Evolutionary conservation across 106 monocot species (phyloP).

Genomic region (Triglochin maritima): DNA sequence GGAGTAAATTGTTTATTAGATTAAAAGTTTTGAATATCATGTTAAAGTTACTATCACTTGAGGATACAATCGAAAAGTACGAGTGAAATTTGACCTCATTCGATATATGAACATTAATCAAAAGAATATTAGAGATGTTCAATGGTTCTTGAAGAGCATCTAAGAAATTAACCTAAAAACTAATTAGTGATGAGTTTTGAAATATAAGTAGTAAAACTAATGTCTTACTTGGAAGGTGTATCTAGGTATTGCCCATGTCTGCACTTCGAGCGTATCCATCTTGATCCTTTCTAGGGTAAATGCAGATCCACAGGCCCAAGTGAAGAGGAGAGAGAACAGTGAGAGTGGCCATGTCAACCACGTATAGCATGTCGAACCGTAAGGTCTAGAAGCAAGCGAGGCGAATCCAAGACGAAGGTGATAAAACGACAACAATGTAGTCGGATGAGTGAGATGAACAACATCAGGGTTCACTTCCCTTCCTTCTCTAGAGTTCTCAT

Average conservation of each 20-base stretch:
- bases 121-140: no score
- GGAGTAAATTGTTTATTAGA: no score
- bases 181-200: neutral
- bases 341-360: slow-evolving; percentile 13
- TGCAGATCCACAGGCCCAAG: slow-evolving; percentile 3
- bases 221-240: slow-evolving; percentile 9
- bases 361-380: neutral
- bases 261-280: slow-evolving; percentile 4
- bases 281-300: slow-evolving; percentile 9
- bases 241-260: slow-evolving; percentile 17
- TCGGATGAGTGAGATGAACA: slow-evolving; percentile 59
- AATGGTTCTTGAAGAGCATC: no score
- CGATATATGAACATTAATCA: no score
- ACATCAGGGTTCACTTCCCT: slow-evolving; percentile 27
- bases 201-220: neutral
- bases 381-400: slow-evolving; percentile 47
- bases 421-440: slow-evolving; percentile 41
- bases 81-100: no score
- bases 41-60: no score
- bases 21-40: no score
- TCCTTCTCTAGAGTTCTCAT: slow-evolving; percentile 32
- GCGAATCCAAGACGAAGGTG: slow-evolving; percentile 47
- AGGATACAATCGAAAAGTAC: no score
- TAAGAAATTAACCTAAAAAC: neutral
- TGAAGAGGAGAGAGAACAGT: neutral